phyloP scores from a whole-genome alignment of 768 basidiomycete species.

The Xerocomus brunneocitrinus region DNA sequence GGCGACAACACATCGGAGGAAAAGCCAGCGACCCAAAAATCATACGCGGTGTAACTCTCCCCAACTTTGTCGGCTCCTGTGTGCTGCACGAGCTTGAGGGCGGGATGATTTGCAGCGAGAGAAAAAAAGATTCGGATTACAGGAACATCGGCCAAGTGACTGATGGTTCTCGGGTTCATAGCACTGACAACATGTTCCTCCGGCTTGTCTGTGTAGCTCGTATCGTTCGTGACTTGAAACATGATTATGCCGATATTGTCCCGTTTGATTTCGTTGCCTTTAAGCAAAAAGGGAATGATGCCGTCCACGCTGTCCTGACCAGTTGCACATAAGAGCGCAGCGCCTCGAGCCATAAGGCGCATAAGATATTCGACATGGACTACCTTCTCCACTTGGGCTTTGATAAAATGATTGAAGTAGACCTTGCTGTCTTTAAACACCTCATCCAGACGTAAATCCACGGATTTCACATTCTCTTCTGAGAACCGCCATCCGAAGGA shows the following conservation, averaged over 20 bases:
- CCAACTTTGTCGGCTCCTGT: not conserved
- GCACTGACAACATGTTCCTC: too few relatives aligned
- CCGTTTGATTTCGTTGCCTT: not conserved
- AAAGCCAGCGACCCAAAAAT: not conserved
- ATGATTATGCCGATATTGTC: not conserved
- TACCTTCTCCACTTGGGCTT: not conserved
- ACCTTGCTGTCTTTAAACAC: not conserved
- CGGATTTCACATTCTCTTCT: not conserved
- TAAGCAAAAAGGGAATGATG: not conserved
- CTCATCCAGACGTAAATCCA: not conserved
- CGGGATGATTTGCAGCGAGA: not conserved
- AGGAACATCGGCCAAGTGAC: not conserved
- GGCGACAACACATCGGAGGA: too few relatives aligned
- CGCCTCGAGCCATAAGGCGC: not conserved
- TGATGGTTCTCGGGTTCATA: not conserved
- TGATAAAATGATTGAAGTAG: not conserved
- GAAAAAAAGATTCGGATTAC: not conserved
- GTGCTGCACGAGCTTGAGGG: not conserved
- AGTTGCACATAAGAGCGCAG: not conserved
- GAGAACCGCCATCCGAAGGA: not conserved
- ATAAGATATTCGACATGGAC: not conserved
- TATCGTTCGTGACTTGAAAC: not conserved
- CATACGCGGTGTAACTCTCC: not conserved
- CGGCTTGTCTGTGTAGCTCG: not conserved
- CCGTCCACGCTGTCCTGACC: not conserved